phyloP scores from a whole-genome alignment of 148 eudicot species.

The Polygonum maritimum region DNA sequence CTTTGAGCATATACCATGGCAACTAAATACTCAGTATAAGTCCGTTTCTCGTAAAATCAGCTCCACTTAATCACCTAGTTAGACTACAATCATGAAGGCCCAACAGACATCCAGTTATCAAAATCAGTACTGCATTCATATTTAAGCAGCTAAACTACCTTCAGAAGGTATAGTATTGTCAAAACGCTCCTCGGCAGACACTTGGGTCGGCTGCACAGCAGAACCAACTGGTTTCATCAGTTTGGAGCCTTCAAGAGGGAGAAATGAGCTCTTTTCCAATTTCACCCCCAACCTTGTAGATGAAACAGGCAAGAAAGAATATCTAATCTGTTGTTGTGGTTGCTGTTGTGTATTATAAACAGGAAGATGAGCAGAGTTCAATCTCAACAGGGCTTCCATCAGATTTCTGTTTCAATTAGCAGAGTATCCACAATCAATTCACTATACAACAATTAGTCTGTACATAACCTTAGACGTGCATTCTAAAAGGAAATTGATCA shows the following conservation, averaged over 20 bases:
- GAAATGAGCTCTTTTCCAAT: conserved; percentile 23
- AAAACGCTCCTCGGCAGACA: conserved; percentile 31
- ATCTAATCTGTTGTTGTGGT: conserved; percentile 13
- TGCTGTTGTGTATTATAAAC: conserved; percentile 12
- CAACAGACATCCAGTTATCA: background rate
- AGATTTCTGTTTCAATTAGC: conserved; percentile 19
- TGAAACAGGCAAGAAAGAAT: conserved; percentile 19
- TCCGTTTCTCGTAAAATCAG: background rate
- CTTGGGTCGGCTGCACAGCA: conserved; percentile 43
- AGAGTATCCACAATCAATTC: background rate
- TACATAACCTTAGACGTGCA: background rate
- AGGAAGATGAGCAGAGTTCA: conserved; percentile 23
- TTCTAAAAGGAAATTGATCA: background rate
- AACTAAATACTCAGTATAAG: background rate
- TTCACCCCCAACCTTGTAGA: conserved; percentile 18
- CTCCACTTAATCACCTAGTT: background rate
- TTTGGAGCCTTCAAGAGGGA: conserved; percentile 31
- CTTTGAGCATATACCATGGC: background rate
- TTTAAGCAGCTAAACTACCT: conserved; percentile 30
- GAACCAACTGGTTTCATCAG: conserved; percentile 33
- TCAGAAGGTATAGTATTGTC: conserved; percentile 71
- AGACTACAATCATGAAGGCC: background rate
- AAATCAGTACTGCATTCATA: background rate
- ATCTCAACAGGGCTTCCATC: conserved; percentile 68
- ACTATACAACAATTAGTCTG: background rate